Evolutionary conservation across 2,329 filamentous ascomycete species (phyloP), one percentile per base, ranked within the genome.

Genomic region (Fusarium sp.): DNA sequence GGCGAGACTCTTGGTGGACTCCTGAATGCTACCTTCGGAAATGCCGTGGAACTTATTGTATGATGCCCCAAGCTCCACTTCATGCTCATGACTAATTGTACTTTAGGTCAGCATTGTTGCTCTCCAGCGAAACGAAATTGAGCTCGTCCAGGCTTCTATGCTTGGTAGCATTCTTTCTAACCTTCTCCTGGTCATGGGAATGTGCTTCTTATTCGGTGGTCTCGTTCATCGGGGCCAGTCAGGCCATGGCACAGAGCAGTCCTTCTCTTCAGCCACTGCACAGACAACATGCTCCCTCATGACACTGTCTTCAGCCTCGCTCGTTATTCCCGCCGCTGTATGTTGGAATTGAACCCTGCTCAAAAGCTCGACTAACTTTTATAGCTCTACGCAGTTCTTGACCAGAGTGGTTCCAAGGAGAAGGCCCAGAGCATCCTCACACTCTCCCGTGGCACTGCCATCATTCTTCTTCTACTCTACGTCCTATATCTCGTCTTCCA

Each of bases 91-190:
- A 60, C 73, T 74, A 72, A 79, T 57, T 44, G 10, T 3, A 18
- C n/a, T 1, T 24, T 80, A 96, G 93, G 94, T 97, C 80, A 97
- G 94, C 81, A 96, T 98, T 77, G 93, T 98, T 73, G 96, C 96
- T 24, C 88, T 99, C 51, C 90, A 87, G 75, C 91, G 96, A 77
- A 90, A 91, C 72, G 93, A 98, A 84, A 97, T 98, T 80, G 92
- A 96, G 78, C 95, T 98, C 74, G 96, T 98, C n/a, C 96, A 98
- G 84, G 93, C 96, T 26, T 97, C 94, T 73, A 98, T 98, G 95
- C 91, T 98, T 39, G 96, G 96, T 54, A 97, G 94, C 79, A 97
- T 98, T 77, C 87, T 98, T 44, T 98, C 96, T 74, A 98, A 98
- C 83, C 92, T 98, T 74, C 88, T 98, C 13, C 90, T 98, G 28